Base-by-base conservation (phyloP, 768 basidiomycete species). In the Exsudoporus frostii region DNA sequence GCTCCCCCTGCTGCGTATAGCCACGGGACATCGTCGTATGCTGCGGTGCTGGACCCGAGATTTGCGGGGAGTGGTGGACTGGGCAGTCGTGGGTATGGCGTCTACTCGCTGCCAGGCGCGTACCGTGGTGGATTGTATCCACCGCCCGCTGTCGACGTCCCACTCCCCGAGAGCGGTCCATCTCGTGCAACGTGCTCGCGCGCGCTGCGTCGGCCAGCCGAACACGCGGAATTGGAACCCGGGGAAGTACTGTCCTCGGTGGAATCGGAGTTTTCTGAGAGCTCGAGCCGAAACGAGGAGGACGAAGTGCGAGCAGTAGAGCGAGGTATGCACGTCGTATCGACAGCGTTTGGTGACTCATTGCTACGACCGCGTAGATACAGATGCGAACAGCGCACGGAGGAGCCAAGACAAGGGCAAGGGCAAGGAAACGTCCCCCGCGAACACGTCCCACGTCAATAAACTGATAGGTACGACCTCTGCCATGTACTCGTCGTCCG, bases 201-300 rank as follows among this genome's bases (percentile, higher is more conserved):
- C 19, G 14, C 20, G 15, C 13, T 8, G 25, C 52, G 29, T 40
- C 48, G 36, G 8, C 42, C 52, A 11, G 5, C 36, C 1, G 45
- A 48, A 13, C 38, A 52, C 20, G 19, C 19, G 14, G 66, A 64
- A 34, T 30, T 64, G 17, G 67, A 68, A 20, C 65, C 66, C 2
- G 66, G 66, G 0, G 66, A 67, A 40, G 65, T 67, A 11, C 34
- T 58, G 13, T 66, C 65, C 14, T 64, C 57, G 6, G 51, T 41
- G 10, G 63, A 59, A 45, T 61, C 65, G 1, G 62, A 65, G 29
- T 66, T 59, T 25, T 66, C 66, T 33, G 59, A 57, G 48, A 45
- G 55, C 17, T 65, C 62, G 22, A 62, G 65, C 33, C 53, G 56
- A 50, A 59, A 63, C 17, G 63, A 63, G 13, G 61, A 64, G 1